Evolutionary conservation across 805 yeast species (phyloP).

Genomic region (Groenewaldozyma salmanticensis): DNA sequence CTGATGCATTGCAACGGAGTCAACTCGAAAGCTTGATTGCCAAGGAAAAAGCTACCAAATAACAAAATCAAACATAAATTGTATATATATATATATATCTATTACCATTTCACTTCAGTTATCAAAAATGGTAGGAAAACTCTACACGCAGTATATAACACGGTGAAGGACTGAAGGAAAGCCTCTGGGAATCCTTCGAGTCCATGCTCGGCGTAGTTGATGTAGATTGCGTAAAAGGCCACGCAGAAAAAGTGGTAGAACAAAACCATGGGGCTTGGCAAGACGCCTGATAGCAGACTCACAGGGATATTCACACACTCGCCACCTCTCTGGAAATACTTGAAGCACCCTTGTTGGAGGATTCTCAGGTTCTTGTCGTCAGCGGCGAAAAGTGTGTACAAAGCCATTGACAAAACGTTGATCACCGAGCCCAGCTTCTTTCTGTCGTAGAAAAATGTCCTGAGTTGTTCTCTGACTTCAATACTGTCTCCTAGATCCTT

Average conservation of each 20-base stretch:
- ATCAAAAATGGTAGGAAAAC: constrained; percentile 73
- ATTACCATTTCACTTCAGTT: constrained; percentile 20
- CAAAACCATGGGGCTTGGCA: constrained; percentile 63
- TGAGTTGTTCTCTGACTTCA: constrained; percentile 44
- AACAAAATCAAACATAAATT: neutral
- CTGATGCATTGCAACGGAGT: constrained; percentile 13
- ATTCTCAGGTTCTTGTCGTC: constrained; percentile 49
- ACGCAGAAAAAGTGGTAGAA: constrained; percentile 85
- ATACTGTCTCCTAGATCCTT: constrained; percentile 48
- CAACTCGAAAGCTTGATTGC: constrained; percentile 17
- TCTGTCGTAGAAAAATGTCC: constrained; percentile 66
- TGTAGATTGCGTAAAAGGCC: constrained; percentile 70
- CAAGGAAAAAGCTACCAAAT: constrained; percentile 14
- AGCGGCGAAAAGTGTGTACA: constrained; percentile 86
- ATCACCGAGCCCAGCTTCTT: constrained; percentile 68
- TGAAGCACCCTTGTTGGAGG: constrained; percentile 82
- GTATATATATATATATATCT: neutral
- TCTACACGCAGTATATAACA: constrained; percentile 60
- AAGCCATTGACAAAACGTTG: constrained; percentile 83
- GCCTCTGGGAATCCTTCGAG: constrained; percentile 59
- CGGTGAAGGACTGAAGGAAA: constrained; percentile 54
- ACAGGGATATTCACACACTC: constrained; percentile 69
- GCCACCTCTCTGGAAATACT: constrained; percentile 79
- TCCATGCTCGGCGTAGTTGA: constrained; percentile 62
- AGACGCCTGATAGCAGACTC: constrained; percentile 70